Base-by-base conservation (phyloP, 2,329 filamentous ascomycete genomes). In the Samsoniella hepiali region DNA sequence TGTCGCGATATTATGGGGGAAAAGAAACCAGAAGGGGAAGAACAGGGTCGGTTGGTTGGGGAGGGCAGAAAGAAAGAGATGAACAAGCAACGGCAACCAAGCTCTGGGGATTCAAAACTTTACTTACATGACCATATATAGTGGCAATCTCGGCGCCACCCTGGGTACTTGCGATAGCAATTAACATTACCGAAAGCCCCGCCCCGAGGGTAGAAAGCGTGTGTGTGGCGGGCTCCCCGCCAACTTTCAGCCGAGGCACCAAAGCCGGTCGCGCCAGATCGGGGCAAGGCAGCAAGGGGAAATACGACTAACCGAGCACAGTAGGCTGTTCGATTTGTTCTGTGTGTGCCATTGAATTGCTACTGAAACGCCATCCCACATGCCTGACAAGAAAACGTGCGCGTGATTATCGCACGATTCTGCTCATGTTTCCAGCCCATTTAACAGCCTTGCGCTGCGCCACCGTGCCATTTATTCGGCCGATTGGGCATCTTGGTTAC, bases 191-290 rank as follows among this genome's bases (percentile, higher is more conserved):
- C 58, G 58, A 61, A 22, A 60, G 49, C 47, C 58, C 58, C 58
- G 49, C 58, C 22, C 58, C 58, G 58, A 61, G 58, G 58, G 47
- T 44, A 54, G 34, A 51, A 13, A 5, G 8, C 3, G 27, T 22
- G 22, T 22, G 22, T 22, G 22, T 44, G 38, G 47, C 47, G 58
- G 58, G 49, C 11, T 15, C 29, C 32, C 31, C 22, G 32, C 57
- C 34, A 44, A 54, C 31, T 36, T 61, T 38, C 58, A 54, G 31
- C 58, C 58, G 58, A 61, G 58, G 58, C 58, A 61, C 45, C 45
- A 42, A n/a, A 1, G 11, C 22, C 42, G 17, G 34, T 17, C 32
- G 3, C 32, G 3, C 56, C 56, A 38, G 56, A 50, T 49, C 44
- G 56, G 56, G 38, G 32, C 56, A 49, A 38, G 32, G n/a, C 56